phyloP scores from a whole-genome alignment of 2,329 filamentous ascomycete species.

The Aureobasidium sp. region DNA sequence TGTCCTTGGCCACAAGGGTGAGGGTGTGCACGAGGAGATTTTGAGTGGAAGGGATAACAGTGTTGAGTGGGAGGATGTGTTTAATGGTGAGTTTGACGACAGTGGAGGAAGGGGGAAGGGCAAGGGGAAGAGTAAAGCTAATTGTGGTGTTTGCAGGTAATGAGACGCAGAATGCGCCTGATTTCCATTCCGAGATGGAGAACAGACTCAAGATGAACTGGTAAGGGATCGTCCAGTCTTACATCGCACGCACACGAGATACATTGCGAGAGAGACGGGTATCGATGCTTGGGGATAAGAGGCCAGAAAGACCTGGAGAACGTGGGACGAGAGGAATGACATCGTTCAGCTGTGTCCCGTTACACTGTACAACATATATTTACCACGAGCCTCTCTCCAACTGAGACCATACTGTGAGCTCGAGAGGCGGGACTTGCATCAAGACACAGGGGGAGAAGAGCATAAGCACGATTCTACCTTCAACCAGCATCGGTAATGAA shows the following conservation, averaged over 20 bases:
- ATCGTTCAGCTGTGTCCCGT: background rate
- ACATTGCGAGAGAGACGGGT: background rate
- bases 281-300: background rate
- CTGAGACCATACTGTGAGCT: background rate
- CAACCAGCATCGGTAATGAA: background rate
- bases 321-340: no score
- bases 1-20: slow-evolving; percentile 45
- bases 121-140: background rate
- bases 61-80: slow-evolving; percentile 92
- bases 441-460: background rate
- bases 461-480: background rate
- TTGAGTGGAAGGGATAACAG: slow-evolving; percentile 69
- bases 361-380: background rate
- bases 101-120: slow-evolving; percentile 17
- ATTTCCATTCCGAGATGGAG: slow-evolving; percentile 92
- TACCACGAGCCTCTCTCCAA: background rate
- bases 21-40: slow-evolving; percentile 82
- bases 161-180: slow-evolving; percentile 61
- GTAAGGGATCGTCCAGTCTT: slow-evolving; percentile 22
- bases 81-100: slow-evolving; percentile 49
- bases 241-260: background rate
- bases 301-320: no score
- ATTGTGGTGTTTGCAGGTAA: slow-evolving; percentile 41
- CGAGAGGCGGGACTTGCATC: background rate
- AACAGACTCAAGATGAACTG: slow-evolving; percentile 74